Base-by-base conservation (phyloP, 495 filamentous ascomycete genomes). In the Penicillium paxilli region DNA sequence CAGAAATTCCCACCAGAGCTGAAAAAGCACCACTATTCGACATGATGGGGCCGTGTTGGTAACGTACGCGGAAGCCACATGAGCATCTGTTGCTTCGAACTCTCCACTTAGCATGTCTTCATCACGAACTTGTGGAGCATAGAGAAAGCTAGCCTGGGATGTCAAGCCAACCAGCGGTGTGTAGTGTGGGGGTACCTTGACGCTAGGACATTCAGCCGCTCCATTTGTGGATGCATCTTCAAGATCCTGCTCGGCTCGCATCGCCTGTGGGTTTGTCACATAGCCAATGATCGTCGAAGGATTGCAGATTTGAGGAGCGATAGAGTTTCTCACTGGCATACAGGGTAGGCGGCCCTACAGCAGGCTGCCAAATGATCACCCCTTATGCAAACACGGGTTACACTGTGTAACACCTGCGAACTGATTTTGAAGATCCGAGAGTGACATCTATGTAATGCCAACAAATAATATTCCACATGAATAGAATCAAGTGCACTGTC, bases 151-250 rank as follows among this genome's bases (percentile, higher is more conserved):
- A 51, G 48, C 23, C 20, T 40, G n/a, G 14, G 7, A 6, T 2
- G 6, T 2, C 35, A 3, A 19, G 24, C 48, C 48, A 51, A 51
- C 23, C 35, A 51, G 35, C 22, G 23, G 35, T 30, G 24, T 32
- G n/a, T 42, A 19, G 16, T 14, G 10, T 23, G 48, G 24, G 48
- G 24, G 9, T 4, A 6, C n/a, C n/a, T 28, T 9, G 37, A 51
- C 48, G 48, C 48, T 51, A 51, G 16, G 48, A 40, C 24, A 19
- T 41, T 51, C 48, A 51, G 48, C 48, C 10, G 12, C 48, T 40
- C 48, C 48, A 51, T 37, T 17, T 30, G 37, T 51, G 48, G 48
- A 42, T 37, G 35, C 22, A 17, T 24, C n/a, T 42, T 51, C 26
- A 40, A 26, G 48, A 40, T 32, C 35, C 23, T 26, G 35, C 24